phyloP scores from a whole-genome alignment of 1,139 yeast genomes.

The Suhomyces coccinellae region DNA sequence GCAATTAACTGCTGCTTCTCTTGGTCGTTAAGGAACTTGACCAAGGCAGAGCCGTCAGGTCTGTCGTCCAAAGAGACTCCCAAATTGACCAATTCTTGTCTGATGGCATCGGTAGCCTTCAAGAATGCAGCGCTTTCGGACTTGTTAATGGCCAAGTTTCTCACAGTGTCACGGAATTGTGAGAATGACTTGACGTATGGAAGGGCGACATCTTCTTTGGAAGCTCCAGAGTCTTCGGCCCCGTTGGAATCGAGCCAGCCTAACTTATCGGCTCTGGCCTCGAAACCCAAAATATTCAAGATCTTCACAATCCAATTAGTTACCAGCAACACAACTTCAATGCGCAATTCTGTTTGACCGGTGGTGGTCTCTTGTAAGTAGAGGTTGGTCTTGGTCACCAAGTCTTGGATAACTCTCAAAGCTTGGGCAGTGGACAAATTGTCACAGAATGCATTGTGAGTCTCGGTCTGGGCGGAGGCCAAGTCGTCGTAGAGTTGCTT shows the following conservation, averaged over 20 bases:
- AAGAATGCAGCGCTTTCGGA: conserved; percentile 58
- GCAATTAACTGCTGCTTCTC: conserved; percentile 67
- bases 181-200: conserved; percentile 82
- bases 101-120: conserved; percentile 41
- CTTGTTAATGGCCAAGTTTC: conserved; percentile 69
- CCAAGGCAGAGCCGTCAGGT: conserved; percentile 72
- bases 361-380: conserved; percentile 58
- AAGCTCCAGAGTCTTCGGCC: conserved; percentile 20
- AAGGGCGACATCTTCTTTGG: conserved; percentile 66
- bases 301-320: conserved; percentile 73
- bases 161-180: conserved; percentile 76
- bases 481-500: conserved; percentile 55
- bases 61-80: conserved; percentile 91
- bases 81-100: conserved; percentile 62
- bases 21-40: conserved; percentile 70
- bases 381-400: conserved; percentile 69
- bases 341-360: conserved; percentile 49
- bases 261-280: conserved; percentile 61
- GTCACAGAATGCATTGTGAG: conserved; percentile 82
- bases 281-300: conserved; percentile 73
- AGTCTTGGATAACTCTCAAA: conserved; percentile 60
- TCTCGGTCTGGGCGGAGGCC: conserved; percentile 54
- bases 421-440: conserved; percentile 80
- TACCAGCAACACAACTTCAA: conserved; percentile 65
- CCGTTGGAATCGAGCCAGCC: conserved; percentile 68